Evolutionary conservation across 495 filamentous ascomycete genomes (phyloP).

Genomic region (Zalerion maritima): DNA sequence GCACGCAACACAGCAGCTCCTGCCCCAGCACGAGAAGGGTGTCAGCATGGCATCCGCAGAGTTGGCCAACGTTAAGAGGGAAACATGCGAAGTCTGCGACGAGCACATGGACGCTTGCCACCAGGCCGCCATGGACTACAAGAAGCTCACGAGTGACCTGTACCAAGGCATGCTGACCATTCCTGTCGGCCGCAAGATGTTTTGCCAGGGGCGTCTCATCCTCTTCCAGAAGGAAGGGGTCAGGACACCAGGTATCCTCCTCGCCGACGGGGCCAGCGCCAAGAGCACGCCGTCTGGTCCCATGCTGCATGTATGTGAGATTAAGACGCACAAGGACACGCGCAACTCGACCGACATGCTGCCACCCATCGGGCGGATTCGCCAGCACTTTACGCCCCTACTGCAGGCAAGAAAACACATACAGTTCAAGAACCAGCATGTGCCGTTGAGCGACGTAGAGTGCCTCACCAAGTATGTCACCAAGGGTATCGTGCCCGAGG

Average conservation of each 20-base stretch:
- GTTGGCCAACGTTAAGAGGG: constrained; percentile 74
- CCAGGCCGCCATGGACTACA: constrained; percentile 62
- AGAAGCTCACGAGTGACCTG: constrained; percentile 55
- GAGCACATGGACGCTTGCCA: constrained; percentile 65
- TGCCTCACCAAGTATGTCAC: constrained; percentile 63
- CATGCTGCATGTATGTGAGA: constrained; percentile 61
- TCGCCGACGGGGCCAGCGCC: constrained; percentile 51
- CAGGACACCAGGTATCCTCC: constrained; percentile 63
- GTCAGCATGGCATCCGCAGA: constrained; percentile 88
- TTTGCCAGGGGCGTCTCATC: constrained; percentile 55
- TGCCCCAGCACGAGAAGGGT: constrained; percentile 89
- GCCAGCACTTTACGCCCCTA: constrained; percentile 42
- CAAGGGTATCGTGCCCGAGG: constrained; percentile 42
- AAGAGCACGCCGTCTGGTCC: constrained; percentile 42
- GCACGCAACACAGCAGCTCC: constrained; percentile 89
- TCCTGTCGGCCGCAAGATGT: constrained; percentile 67
- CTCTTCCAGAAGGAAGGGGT: constrained; percentile 58
- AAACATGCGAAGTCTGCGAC: constrained; percentile 72
- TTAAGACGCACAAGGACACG: constrained; percentile 43
- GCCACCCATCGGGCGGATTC: constrained; percentile 58
- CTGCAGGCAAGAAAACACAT: constrained; percentile 46
- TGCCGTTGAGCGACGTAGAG: constrained; percentile 61
- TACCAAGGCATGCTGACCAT: constrained; percentile 55
- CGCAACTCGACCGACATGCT: constrained; percentile 66
- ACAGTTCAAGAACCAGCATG: constrained; percentile 42